These are phyloP conservation scores for Gossypium rotundifolium DNA, from an alignment of 345 rosid species.

Conservation along the genomic window DNA sequence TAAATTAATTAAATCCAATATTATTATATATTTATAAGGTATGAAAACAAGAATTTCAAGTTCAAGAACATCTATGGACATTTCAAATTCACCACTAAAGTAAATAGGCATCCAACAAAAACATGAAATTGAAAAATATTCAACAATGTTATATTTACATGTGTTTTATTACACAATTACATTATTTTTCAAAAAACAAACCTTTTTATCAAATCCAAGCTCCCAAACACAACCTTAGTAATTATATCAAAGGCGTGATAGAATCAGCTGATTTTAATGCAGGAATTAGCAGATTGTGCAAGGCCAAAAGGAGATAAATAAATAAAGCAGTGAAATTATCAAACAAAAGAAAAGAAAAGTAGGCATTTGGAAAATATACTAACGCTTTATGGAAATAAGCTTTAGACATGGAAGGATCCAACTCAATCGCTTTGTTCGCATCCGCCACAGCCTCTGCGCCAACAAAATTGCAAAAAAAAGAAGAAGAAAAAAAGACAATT, in stretches of 20 bases:
- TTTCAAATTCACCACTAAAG: too few relatives aligned
- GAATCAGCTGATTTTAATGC: background rate
- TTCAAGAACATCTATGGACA: too few relatives aligned
- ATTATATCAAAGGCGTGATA: background rate
- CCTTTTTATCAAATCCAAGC: too few relatives aligned
- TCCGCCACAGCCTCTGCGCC: conserved; percentile 83
- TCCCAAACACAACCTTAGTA: too few relatives aligned
- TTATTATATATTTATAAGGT: too few relatives aligned
- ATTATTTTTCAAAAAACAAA: too few relatives aligned
- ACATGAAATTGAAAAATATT: too few relatives aligned
- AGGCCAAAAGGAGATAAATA: background rate
- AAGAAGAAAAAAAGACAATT: background rate
- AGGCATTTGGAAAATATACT: conserved; percentile 15
- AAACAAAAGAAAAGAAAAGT: background rate
- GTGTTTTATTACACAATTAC: too few relatives aligned
- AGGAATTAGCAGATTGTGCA: background rate
- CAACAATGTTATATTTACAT: too few relatives aligned
- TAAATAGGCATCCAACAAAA: too few relatives aligned
- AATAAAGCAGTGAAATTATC: background rate
- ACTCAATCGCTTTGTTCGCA: conserved; percentile 66
- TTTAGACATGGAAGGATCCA: conserved; percentile 63
- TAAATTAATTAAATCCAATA: too few relatives aligned
- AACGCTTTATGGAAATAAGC: conserved; percentile 88
- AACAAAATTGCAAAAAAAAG: background rate
- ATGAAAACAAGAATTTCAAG: too few relatives aligned